phyloP scores from a whole-genome alignment of 140 eudicot genomes.

The Flaveria floridana region DNA sequence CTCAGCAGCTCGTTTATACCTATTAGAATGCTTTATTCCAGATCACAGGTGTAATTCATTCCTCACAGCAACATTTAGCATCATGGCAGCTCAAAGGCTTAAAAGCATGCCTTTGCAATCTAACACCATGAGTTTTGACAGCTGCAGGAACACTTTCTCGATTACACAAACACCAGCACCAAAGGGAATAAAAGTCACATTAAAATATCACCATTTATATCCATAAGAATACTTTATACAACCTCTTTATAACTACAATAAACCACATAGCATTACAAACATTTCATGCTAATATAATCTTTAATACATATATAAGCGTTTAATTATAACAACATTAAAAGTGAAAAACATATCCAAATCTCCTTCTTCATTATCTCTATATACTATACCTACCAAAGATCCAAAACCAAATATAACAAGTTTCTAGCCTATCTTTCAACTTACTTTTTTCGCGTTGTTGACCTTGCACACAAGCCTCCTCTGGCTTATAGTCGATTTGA shows the following conservation, averaged over 20 bases:
- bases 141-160: background rate
- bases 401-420: background rate
- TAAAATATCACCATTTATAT: background rate
- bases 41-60: background rate
- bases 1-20: background rate
- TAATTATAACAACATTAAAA: constrained; percentile 1
- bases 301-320: constrained; percentile 9
- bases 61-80: constrained; percentile 14
- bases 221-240: background rate
- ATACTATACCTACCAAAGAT: constrained; percentile 1
- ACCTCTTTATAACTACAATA: background rate
- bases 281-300: constrained; percentile 19
- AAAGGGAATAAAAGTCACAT: constrained; percentile 12
- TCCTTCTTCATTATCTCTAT: constrained; percentile 24
- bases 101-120: background rate
- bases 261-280: background rate
- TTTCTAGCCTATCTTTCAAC: background rate
- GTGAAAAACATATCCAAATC: constrained; percentile 22
- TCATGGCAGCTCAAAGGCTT: constrained; percentile 17
- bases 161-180: background rate
- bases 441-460: background rate
- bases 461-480: background rate
- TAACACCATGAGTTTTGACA: background rate
- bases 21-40: background rate
- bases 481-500: background rate